Evolutionary conservation across 2,329 filamentous ascomycete genomes (phyloP).

Genomic region (Ascosphaera apis): DNA sequence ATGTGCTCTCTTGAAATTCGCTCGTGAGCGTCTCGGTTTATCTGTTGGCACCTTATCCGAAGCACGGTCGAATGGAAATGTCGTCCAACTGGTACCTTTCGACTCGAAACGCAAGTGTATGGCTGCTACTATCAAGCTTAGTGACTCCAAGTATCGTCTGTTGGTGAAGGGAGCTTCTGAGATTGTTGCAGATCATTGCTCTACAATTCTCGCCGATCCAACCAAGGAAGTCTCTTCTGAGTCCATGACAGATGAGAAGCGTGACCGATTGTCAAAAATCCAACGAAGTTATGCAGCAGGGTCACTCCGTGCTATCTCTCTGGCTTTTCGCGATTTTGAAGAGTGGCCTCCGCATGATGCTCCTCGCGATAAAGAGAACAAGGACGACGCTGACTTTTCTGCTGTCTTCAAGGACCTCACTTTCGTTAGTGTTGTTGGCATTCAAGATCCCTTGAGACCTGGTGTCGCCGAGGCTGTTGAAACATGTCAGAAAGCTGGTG

Average conservation of each 20-base stretch:
- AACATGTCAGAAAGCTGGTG: slow-evolving; percentile 43
- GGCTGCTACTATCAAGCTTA: slow-evolving; percentile 22
- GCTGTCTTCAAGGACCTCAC: slow-evolving; percentile 49
- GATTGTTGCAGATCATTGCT: slow-evolving; percentile 19
- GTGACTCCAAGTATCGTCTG: slow-evolving; percentile 19
- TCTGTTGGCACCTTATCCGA: slow-evolving; percentile 26
- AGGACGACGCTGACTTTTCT: slow-evolving; percentile 45
- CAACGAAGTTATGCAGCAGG: slow-evolving; percentile 49
- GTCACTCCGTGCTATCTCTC: slow-evolving; percentile 52
- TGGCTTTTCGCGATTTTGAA: slow-evolving; percentile 51
- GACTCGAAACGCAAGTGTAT: slow-evolving; percentile 52
- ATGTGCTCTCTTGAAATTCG: slow-evolving; percentile 48
- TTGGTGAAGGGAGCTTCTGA: slow-evolving; percentile 27
- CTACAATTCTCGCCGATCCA: slow-evolving; percentile 10
- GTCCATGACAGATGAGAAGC: slow-evolving; percentile 12
- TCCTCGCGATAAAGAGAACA: slow-evolving; percentile 50
- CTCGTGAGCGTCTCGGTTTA: slow-evolving; percentile 41
- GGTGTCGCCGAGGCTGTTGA: slow-evolving; percentile 45
- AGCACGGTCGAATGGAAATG: slow-evolving; percentile 34
- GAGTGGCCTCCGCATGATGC: slow-evolving; percentile 39
- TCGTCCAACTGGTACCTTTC: slow-evolving; percentile 45
- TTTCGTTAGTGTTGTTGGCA: slow-evolving; percentile 49
- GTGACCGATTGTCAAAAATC: slow-evolving; percentile 20
- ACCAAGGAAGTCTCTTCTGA: slow-evolving; percentile 12
- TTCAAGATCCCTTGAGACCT: slow-evolving; percentile 48